Evolutionary conservation across 768 basidiomycete genomes (phyloP), one percentile per base, ranked within the genome.

Genomic region (Rubroboletus pulcherrimus): DNA sequence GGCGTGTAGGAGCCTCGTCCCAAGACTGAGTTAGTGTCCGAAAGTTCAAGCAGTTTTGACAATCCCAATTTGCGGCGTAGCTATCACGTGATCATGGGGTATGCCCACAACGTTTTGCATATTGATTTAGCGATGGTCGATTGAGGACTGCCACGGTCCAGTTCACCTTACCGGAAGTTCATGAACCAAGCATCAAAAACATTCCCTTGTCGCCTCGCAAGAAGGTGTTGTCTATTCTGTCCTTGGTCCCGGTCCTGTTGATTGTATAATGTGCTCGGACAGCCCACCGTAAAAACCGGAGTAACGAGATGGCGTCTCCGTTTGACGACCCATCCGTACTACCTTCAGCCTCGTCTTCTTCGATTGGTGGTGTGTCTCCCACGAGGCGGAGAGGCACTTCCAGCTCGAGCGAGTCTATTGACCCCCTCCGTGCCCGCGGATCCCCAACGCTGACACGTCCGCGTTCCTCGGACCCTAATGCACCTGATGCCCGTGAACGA

Each of bases 401-500:
- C 49, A 80, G 75, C 37, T 71, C 70, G 31, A 75, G 73, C 46
- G 74, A 77, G 39, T 64, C 74, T 50, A 71, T 74, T 56, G 78
- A 83, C 41, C 59, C 66, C 39, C 57, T 73, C 6, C 78, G 74
- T 1, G 68, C 79, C 46, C 78, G 85, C 24, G 78, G 77, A 53
- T 88, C 88, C 1, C 87, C 89, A 0, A 83, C 82, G 3, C 71
- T 87, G 15, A 67, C 21, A 2, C 21, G 21, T 21, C 21, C 73
- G 1, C 81, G 87, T 41, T 78, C 87, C 9, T 79, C 81, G 57
- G 85, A 90, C 66, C 81, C 79, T 10, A 79, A 85, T 74, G 86
- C 91, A 66, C 84, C 87, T 0, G 82, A 89, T 51, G 83, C 83
- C 19, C 78, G 86, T 52, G 93, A 97, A 70, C 84, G 94, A 19